Percentiles rank a stretch among this genome's conserved stretches.
phyloP scores from a whole-genome alignment of 306 rosid genomes.

The Quercus engelmannii region DNA sequence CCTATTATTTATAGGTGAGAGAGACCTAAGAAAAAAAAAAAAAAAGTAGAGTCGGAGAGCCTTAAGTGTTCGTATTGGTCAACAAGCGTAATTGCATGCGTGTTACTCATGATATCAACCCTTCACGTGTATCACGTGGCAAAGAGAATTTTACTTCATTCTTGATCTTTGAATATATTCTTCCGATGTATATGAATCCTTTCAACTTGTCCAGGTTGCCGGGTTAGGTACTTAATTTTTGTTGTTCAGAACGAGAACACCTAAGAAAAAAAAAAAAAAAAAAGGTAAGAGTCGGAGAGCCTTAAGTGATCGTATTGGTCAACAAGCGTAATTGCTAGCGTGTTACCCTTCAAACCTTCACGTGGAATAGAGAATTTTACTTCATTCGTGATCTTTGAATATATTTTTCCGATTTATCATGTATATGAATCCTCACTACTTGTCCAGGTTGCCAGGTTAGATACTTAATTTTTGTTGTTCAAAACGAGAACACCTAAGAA shows the following conservation, averaged over 20 bases:
- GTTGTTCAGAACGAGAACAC: background rate
- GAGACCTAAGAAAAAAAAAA: no score
- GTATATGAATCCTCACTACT: background rate
- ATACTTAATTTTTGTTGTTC: background rate
- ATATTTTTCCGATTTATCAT: no score
- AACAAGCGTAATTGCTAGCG: constrained; percentile 36
- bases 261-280: no score
- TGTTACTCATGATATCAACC: constrained; percentile 1
- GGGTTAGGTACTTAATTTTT: constrained; percentile 14
- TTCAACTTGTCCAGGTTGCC: background rate
- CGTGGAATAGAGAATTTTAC: constrained; percentile 16
- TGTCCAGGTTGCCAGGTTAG: background rate
- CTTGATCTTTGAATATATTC: background rate
- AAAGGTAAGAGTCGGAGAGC: no score
- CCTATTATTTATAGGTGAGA: no score
- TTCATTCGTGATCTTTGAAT: background rate
- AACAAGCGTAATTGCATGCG: constrained; percentile 37
- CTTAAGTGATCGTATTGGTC: constrained; percentile 18
- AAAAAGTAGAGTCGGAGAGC: background rate
- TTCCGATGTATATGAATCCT: no score
- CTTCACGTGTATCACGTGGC: constrained; percentile 38
- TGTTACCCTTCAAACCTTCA: background rate
- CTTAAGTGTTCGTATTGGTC: constrained; percentile 21
- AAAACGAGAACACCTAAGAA: background rate
- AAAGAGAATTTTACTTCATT: background rate